phyloP scores from a whole-genome alignment of 2,329 filamentous ascomycete species.

The Stromatinia cepivora region DNA sequence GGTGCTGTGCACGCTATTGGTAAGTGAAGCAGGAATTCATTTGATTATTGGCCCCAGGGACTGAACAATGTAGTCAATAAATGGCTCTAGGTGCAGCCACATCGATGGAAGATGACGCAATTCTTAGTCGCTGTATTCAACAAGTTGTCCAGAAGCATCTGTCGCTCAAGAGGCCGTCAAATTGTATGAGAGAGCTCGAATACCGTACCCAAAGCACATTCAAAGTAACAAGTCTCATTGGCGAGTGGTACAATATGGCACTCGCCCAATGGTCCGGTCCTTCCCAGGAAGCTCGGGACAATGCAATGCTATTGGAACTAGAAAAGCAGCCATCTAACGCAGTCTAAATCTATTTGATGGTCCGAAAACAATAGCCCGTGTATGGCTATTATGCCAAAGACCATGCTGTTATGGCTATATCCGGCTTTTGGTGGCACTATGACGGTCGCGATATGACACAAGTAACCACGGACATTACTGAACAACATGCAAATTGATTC shows the following conservation, averaged over 20 bases:
- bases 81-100: background rate
- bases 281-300: too few relatives aligned
- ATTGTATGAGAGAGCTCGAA: background rate
- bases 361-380: too few relatives aligned
- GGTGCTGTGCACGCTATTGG: background rate
- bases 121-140: background rate
- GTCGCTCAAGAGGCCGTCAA: background rate
- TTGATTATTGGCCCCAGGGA: background rate
- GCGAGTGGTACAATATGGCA: constrained; percentile 44
- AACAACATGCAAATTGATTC: background rate
- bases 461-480: background rate
- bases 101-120: background rate
- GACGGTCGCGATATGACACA: background rate
- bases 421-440: too few relatives aligned
- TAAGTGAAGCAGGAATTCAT: background rate
- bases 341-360: constrained; percentile 27
- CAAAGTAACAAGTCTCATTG: constrained; percentile 43
- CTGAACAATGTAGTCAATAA: background rate
- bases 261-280: constrained; percentile 37
- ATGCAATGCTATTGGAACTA: too few relatives aligned
- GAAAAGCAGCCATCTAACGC: constrained; percentile 28
- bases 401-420: too few relatives aligned
- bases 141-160: background rate
- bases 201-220: background rate
- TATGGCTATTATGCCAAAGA: too few relatives aligned